These are phyloP conservation scores for Phytophthora parvispora DNA, from an alignment of 352 stramenopile genomes.

Conservation along the genomic window DNA sequence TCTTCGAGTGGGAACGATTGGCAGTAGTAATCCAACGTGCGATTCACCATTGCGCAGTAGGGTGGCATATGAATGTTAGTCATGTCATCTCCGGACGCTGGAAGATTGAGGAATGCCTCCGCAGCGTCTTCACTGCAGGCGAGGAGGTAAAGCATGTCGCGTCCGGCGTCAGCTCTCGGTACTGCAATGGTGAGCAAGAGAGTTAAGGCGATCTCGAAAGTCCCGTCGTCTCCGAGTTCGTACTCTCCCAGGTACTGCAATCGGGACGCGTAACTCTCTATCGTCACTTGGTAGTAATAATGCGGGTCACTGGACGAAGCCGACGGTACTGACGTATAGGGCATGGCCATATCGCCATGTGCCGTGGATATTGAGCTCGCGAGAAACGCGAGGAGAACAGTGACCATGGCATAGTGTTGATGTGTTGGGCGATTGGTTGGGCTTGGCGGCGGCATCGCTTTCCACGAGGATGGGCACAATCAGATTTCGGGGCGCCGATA, in stretches of 20 bases:
- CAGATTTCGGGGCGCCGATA: neutral
- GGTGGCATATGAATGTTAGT: slow-evolving; percentile 22
- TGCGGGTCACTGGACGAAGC: slow-evolving; percentile 15
- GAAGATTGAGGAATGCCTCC: slow-evolving; percentile 17
- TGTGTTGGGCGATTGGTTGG: neutral
- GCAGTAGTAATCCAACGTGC: slow-evolving; percentile 59
- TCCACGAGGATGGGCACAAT: neutral
- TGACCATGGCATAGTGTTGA: neutral
- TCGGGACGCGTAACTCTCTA: slow-evolving; percentile 28
- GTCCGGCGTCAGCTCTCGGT: slow-evolving; percentile 29
- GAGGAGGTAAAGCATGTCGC: slow-evolving; percentile 60
- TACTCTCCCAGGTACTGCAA: slow-evolving; percentile 52
- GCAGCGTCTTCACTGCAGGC: slow-evolving; percentile 45
- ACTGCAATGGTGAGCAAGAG: slow-evolving; percentile 49
- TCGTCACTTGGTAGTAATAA: slow-evolving; percentile 34
- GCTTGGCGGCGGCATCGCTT: neutral
- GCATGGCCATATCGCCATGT: slow-evolving; percentile 11
- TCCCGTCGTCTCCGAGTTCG: slow-evolving; percentile 43
- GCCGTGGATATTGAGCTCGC: neutral
- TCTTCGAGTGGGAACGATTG: slow-evolving; percentile 57
- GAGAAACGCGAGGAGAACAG: neutral
- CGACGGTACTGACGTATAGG: slow-evolving; percentile 18
- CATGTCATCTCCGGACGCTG: neutral
- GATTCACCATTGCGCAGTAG: slow-evolving; percentile 65
- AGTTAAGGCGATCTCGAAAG: slow-evolving; percentile 52